Percentiles rank a stretch among this genome's conserved stretches.
These are phyloP conservation scores for Wickerhamomyces sp. DNA, from an alignment of 1,139 yeast species.

Conservation along the genomic window DNA sequence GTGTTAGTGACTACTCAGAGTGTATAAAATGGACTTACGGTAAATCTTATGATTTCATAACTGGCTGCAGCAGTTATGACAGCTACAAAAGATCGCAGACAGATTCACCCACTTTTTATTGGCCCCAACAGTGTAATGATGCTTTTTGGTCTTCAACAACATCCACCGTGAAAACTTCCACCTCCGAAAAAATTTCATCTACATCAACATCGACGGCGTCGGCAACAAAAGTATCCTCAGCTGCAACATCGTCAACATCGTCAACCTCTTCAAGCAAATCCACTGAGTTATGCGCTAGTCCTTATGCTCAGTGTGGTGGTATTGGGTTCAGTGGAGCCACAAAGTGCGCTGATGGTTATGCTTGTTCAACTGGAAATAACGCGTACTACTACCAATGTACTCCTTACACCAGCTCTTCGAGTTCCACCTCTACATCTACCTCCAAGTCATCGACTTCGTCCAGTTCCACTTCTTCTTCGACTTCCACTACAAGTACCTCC, in stretches of 20 bases:
- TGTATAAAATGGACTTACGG: slow-evolving; percentile 13
- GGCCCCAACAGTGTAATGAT: slow-evolving; percentile 12
- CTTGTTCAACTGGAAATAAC: slow-evolving; percentile 20
- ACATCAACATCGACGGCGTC: background rate
- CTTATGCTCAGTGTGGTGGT: slow-evolving; percentile 25
- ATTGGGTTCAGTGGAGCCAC: slow-evolving; percentile 22
- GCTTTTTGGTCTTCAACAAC: slow-evolving; percentile 6
- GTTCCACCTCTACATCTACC: background rate
- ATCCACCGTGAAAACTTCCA: background rate
- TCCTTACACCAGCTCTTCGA: background rate
- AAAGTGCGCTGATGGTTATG: slow-evolving; percentile 24
- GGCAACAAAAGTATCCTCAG: slow-evolving; percentile 23
- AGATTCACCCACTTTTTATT: slow-evolving; percentile 9
- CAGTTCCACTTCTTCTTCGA: background rate
- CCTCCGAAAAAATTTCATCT: background rate
- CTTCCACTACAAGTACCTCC: background rate
- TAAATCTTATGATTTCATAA: slow-evolving; percentile 15
- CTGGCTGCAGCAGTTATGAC: slow-evolving; percentile 15
- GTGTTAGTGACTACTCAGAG: slow-evolving; percentile 14
- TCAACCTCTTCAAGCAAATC: background rate
- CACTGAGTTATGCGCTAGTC: background rate
- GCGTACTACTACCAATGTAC: slow-evolving; percentile 7
- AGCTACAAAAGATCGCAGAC: slow-evolving; percentile 7
- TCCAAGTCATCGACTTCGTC: slow-evolving; percentile 4
- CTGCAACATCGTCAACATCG: slow-evolving; percentile 23